Evolutionary conservation across 2,329 filamentous ascomycete genomes (phyloP).

Genomic region (Aspergillus amoenus): DNA sequence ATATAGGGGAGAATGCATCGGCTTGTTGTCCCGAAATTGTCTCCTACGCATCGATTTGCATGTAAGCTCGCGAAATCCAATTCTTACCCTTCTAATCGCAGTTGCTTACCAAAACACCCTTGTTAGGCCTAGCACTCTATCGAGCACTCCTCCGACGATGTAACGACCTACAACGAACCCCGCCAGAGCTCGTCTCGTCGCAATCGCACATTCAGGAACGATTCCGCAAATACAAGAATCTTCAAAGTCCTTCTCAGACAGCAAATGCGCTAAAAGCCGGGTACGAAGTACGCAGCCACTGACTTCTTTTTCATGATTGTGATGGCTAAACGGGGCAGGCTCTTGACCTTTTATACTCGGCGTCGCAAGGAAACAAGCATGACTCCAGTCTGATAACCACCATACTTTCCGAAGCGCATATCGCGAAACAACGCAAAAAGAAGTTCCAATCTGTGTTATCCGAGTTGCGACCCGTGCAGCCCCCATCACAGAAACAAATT

Average conservation of each 20-base stretch:
- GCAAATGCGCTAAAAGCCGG: conserved; percentile 42
- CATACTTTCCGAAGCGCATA: conserved; percentile 27
- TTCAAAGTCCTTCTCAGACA: conserved; percentile 41
- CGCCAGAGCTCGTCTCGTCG: conserved; percentile 23
- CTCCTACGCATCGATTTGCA: conserved; percentile 45
- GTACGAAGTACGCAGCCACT: conserved; percentile 35
- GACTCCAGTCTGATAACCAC: conserved; percentile 24
- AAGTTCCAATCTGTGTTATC: conserved; percentile 21
- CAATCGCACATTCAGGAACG: conserved; percentile 34
- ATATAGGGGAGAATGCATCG: conserved; percentile 36
- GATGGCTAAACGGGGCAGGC: conserved; percentile 27
- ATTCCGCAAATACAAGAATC: conserved; percentile 38
- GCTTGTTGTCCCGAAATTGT: conserved; percentile 33
- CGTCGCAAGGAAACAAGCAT: conserved; percentile 27
- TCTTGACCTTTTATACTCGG: conserved; percentile 38
- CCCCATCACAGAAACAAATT: conserved; percentile 21
- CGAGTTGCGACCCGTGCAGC: conserved; percentile 19
- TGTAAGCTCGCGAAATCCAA: conserved; percentile 30
- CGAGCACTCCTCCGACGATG: conserved; percentile 47
- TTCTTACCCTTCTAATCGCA: background rate
- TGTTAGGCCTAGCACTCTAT: conserved; percentile 45
- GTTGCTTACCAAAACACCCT: background rate
- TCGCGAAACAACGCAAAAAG: conserved; percentile 21
- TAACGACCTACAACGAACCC: conserved; percentile 26
- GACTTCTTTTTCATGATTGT: background rate